phyloP scores from a whole-genome alignment of 2,329 filamentous ascomycete species.

The Cladosporium sp. region DNA sequence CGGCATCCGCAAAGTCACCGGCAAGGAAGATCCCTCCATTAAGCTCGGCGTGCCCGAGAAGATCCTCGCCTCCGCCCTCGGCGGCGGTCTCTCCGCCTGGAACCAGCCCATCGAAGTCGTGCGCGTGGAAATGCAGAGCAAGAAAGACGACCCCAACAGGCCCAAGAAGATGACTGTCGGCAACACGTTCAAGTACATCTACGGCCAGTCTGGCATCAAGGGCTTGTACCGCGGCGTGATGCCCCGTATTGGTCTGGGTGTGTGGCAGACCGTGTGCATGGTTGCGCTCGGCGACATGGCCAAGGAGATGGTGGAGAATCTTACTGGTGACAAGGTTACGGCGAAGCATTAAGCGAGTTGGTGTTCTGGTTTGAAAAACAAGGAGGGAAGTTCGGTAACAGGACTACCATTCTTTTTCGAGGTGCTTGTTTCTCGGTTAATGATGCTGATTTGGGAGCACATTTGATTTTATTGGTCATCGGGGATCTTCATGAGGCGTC shows the following conservation, averaged over 20 bases:
- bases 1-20: conserved; percentile 72
- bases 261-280: conserved; percentile 99
- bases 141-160: conserved; percentile 94
- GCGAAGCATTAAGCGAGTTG: conserved; percentile 54
- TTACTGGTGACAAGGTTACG: conserved; percentile 60
- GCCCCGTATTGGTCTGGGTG: conserved; percentile 86
- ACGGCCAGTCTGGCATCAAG: conserved; percentile 78
- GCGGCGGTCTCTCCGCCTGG: conserved; percentile 94
- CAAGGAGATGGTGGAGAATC: conserved; percentile 62
- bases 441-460: too few relatives aligned
- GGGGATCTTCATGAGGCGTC: too few relatives aligned
- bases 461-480: too few relatives aligned
- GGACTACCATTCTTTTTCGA: too few relatives aligned
- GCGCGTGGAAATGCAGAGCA: conserved; percentile 99
- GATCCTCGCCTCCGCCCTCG: conserved; percentile 77
- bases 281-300: conserved; percentile 89
- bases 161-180: conserved; percentile 98
- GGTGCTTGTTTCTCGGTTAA: too few relatives aligned
- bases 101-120: conserved; percentile 99
- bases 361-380: neutral
- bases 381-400: too few relatives aligned
- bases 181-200: conserved; percentile 80
- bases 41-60: conserved; percentile 81
- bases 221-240: conserved; percentile 94
- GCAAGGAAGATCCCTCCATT: conserved; percentile 69